phyloP scores from a whole-genome alignment of 768 basidiomycete genomes.

The Trametes elegans region DNA sequence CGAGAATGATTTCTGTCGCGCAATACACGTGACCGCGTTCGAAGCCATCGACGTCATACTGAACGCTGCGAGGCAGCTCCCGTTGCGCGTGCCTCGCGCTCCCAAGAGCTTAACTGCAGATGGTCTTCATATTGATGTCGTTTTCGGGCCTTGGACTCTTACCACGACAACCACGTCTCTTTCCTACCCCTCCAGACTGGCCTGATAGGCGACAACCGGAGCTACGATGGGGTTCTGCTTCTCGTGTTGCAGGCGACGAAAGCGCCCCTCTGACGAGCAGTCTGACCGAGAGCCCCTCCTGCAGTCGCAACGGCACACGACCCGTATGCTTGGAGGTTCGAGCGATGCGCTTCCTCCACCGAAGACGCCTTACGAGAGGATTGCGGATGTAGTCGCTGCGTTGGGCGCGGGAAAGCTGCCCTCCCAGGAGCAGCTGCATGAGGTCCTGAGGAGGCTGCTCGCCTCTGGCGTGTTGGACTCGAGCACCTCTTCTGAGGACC shows the following conservation, averaged over 20 bases:
- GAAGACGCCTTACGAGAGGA: constrained; percentile 16
- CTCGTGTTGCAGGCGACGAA: constrained; percentile 21
- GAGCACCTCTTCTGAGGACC: background rate
- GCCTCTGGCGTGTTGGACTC: constrained; percentile 17
- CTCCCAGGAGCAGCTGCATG: constrained; percentile 25
- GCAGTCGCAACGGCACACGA: background rate
- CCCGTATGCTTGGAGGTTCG: background rate
- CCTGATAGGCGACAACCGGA: too few species aligned
- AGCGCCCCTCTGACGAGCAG: background rate
- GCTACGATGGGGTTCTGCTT: constrained; percentile 22
- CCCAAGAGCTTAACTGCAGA: too few species aligned
- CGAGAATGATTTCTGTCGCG: background rate
- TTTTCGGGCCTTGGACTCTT: background rate
- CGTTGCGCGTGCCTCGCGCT: too few species aligned
- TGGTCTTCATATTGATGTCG: background rate
- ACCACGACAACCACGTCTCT: too few species aligned
- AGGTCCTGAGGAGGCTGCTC: constrained; percentile 15
- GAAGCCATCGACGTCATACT: background rate
- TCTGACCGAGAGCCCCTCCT: constrained; percentile 24
- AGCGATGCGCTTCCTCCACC: constrained; percentile 8
- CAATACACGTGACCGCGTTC: background rate
- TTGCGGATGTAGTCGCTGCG: constrained; percentile 25
- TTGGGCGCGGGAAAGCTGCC: constrained; percentile 27
- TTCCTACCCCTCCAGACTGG: too few species aligned
- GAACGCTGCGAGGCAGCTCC: background rate